These are phyloP conservation scores for Sphaceloma murrayae DNA, from an alignment of 2,329 filamentous ascomycete species.

Conservation along the genomic window DNA sequence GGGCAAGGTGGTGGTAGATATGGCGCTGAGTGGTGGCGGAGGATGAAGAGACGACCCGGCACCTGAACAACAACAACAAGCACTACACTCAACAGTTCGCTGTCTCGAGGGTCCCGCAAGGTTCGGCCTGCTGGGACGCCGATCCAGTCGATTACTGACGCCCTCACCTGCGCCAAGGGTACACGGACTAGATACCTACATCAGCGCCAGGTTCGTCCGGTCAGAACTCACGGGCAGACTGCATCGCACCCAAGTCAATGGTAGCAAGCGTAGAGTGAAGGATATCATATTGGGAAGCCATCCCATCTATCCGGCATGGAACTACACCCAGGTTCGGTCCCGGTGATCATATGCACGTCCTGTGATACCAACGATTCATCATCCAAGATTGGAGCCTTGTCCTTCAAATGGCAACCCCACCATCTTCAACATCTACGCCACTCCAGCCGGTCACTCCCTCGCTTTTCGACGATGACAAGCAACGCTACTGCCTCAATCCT, in stretches of 20 bases:
- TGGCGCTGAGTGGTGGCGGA: conserved; percentile 21
- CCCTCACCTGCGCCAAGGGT: no score
- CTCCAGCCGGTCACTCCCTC: not conserved
- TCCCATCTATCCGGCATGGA: conserved; percentile 11
- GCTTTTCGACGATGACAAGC: not conserved
- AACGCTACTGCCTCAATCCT: not conserved
- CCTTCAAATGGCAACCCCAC: not conserved
- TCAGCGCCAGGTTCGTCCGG: no score
- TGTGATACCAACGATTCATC: conserved; percentile 15
- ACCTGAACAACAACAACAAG: no score
- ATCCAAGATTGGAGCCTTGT: no score
- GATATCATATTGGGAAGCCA: conserved; percentile 2
- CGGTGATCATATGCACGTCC: conserved; percentile 3
- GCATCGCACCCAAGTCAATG: no score
- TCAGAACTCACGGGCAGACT: no score
- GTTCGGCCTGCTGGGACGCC: no score
- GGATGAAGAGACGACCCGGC: not conserved
- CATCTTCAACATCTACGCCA: not conserved
- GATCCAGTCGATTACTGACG: no score
- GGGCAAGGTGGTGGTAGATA: conserved; percentile 30
- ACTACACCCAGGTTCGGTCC: conserved; percentile 1
- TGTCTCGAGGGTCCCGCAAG: no score
- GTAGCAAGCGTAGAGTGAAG: conserved; percentile 2
- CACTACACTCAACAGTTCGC: no score
- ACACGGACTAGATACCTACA: no score